phyloP scores from a whole-genome alignment of 2,329 filamentous ascomycete species.

The Gaeumannomyces sp. region DNA sequence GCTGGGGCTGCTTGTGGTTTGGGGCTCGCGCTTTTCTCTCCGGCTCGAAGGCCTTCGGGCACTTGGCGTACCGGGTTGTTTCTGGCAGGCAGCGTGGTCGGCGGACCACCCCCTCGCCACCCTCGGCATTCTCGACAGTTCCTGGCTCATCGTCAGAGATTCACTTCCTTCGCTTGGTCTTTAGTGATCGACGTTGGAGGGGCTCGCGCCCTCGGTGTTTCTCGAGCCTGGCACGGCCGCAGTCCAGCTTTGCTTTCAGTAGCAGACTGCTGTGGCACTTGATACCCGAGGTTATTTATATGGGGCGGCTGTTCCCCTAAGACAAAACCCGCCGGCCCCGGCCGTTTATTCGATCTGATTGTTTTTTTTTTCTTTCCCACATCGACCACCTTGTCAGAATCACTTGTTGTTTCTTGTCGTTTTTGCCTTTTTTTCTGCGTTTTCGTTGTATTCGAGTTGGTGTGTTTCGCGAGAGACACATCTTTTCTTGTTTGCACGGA shows the following conservation, averaged over 20 bases:
- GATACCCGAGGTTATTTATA: not conserved
- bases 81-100: not conserved
- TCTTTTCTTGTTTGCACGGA: too few species aligned
- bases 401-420: not conserved
- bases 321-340: not conserved
- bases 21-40: not conserved
- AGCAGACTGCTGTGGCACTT: not conserved
- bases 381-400: not conserved
- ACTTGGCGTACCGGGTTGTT: not conserved
- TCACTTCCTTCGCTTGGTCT: not conserved
- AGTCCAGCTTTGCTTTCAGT: not conserved
- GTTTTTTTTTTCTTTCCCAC: not conserved
- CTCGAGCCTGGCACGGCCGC: not conserved
- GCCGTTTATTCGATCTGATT: not conserved
- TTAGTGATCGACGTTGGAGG: not conserved
- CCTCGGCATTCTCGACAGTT: not conserved
- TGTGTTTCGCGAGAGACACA: too few species aligned
- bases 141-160: not conserved
- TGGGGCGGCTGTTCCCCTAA: not conserved
- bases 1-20: too few species aligned
- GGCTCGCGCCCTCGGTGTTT: constrained; percentile 1
- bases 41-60: not conserved
- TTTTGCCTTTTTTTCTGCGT: not conserved
- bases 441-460: too few species aligned
- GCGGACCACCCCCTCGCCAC: not conserved